Evolutionary conservation across 371 early-diverging fungal genomes (phyloP), one percentile per base, ranked within the genome.

Genomic region (Lichtheimia ornata): DNA sequence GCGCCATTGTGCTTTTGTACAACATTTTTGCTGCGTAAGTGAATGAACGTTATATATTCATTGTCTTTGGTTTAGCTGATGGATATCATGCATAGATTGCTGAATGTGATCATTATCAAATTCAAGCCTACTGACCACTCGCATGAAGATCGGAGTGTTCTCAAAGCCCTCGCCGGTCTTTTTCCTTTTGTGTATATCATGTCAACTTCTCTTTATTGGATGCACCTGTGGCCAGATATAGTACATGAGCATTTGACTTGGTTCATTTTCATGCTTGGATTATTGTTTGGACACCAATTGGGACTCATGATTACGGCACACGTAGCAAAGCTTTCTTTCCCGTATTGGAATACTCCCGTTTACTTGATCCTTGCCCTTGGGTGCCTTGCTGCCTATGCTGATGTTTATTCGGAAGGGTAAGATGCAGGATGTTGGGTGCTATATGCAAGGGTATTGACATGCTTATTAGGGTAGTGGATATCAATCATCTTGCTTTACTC

Each of bases 231-330:
- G 63, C 91, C 93, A 30, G 64, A 69, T 9, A 69, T 94, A 30
- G 82, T 89, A 7, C 50, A 63, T 60, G 73, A 84, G 61, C 87
- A 92, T 69, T 61, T 90, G 58, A 81, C 91, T 4, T 72, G 84
- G 7, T 91, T 92, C 67, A 75, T 87, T 40, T 62, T 87, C 25
- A 86, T 90, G 56, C 66, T 86, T 30, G 93, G 94, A 2, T 77
- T 92, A 27, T 82, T 88, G 27, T 94, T 96, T 73, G 94, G 93
- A 52, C 88, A 92, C 69, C 90, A 90, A 51, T 93, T 94, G 52
- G 89, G 91, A 22, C 72, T 83, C 42, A 93, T 96, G 76, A 94
- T 96, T 61, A 83, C 91, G 5, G 89, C 92, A 17, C 95, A 96
- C 69, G 94, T 96, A 13, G 85, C 92, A 6, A 88, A 92, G 41